Base-by-base conservation (phyloP, 768 basidiomycete species). In the Kwoniella newhampshirensis region DNA sequence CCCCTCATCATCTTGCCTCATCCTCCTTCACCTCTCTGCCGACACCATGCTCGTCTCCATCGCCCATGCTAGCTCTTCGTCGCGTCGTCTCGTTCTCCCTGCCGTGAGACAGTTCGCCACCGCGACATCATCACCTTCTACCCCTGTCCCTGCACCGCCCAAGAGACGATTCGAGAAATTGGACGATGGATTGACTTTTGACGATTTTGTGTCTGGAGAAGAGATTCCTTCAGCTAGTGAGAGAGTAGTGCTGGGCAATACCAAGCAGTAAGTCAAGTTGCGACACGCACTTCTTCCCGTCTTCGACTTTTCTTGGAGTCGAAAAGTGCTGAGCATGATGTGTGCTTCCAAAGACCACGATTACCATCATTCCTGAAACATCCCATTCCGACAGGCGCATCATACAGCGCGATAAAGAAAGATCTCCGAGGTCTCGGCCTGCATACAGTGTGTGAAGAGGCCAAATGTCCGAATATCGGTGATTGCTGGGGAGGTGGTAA, bases 361-460 rank as follows among this genome's bases (percentile, higher is more conserved):
- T 81, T 97, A 8, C 92, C 92, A 18, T 83, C 85, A 1, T 87
- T 86, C 78, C 80, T 97, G 39, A 94, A 94, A 80, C 93, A 91
- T 12, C 86, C 86, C 37, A 92, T 94, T 62, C 94, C 96, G 0
- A 89, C 87, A 0, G 89, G 91, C 27, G 80, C 81, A 11, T 91
- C 92, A 1, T 99, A 87, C 76, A 86, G 84, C 63, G 89, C 85
- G 70, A 97, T 99, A 63, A 97, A 94, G 82, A 89, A 87, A 64
- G 96, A 99, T 77, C 81, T 99, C 13, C 81, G 96, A 50, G 94
- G 93, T 1, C 82, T 99, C 1, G 84, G 84, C 7, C 80, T 99
- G 45, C 91, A 96, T 70, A 99, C 96, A 0, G 96, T 99, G 1
- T 99, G 96, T 70, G 96, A 99, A 77, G 96, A 99, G 75, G 96